Conservation (phyloP, 768 basidiomycete species). For the Lactarius trivialis region DNA sequence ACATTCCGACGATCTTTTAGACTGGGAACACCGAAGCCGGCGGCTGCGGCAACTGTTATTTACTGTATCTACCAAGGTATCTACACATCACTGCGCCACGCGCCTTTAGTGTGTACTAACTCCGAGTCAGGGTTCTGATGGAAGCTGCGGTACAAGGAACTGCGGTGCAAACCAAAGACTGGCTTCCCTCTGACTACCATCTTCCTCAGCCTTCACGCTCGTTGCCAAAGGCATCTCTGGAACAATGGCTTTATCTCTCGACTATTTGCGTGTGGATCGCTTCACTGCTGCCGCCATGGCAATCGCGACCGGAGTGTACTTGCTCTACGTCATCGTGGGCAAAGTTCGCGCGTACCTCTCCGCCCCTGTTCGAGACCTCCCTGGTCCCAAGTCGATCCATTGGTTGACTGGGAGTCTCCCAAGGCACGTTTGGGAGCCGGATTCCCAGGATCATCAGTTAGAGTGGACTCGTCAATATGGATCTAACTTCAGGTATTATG, state of each 20-base stretch:
- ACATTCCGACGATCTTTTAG: too few relatives aligned
- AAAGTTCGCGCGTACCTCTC: neutral
- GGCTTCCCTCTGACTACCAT: too few relatives aligned
- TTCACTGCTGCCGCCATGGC: neutral
- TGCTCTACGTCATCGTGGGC: conserved; percentile 1
- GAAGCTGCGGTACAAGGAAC: too few relatives aligned
- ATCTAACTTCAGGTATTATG: conserved; percentile 5
- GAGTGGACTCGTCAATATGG: conserved; percentile 14
- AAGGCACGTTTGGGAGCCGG: conserved; percentile 10
- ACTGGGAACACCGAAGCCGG: too few relatives aligned
- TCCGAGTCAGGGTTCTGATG: too few relatives aligned
- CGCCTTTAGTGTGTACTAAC: neutral
- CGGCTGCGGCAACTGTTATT: too few relatives aligned
- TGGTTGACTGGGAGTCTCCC: conserved; percentile 13
- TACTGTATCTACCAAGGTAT: too few relatives aligned
- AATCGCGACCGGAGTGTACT: neutral
- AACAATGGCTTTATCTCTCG: neutral
- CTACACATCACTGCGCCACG: neutral
- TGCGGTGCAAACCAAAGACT: neutral
- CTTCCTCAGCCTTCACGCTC: too few relatives aligned
- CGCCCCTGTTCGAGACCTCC: conserved; percentile 9
- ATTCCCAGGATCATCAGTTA: conserved; percentile 2
- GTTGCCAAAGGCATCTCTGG: neutral
- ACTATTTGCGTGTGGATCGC: neutral
- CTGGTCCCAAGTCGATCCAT: conserved; percentile 11